Conservation (phyloP, 2,329 filamentous ascomycete species). For the Curvularia eragrostidis region DNA sequence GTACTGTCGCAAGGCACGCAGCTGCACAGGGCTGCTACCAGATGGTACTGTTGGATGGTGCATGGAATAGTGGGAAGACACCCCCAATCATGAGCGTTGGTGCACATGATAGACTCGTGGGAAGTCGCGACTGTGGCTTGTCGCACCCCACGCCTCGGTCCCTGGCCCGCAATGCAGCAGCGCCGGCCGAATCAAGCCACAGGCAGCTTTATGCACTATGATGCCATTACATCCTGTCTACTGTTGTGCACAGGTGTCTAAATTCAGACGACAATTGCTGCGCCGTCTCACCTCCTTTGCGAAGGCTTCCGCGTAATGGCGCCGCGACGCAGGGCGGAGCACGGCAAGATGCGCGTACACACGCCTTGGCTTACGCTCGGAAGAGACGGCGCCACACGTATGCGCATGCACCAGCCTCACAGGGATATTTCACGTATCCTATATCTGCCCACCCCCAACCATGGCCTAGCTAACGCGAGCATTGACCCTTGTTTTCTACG, state of each 20-base stretch:
- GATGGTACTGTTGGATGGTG: neutral
- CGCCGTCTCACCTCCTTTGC: slow-evolving; percentile 26
- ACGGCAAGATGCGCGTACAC: slow-evolving; percentile 25
- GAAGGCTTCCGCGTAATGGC: slow-evolving; percentile 42
- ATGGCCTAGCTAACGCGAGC: slow-evolving; percentile 19
- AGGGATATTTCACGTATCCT: slow-evolving; percentile 29
- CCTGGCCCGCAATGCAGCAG: slow-evolving; percentile 22
- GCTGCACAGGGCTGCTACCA: neutral
- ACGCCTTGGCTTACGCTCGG: slow-evolving; percentile 31
- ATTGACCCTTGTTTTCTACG: slow-evolving; percentile 8
- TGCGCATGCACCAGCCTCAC: slow-evolving; percentile 42
- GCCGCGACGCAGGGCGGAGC: slow-evolving; percentile 42
- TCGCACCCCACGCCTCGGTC: slow-evolving; percentile 34
- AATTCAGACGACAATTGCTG: neutral
- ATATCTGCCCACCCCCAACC: slow-evolving; percentile 24
- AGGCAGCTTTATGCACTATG: slow-evolving; percentile 27
- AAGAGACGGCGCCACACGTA: slow-evolving; percentile 36
- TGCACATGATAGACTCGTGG: neutral
- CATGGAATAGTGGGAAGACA: neutral
- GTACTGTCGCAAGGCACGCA: slow-evolving; percentile 22
- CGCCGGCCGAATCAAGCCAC: slow-evolving; percentile 17
- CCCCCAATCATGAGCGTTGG: neutral
- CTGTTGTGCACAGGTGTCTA: slow-evolving; percentile 1
- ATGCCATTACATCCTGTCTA: slow-evolving; percentile 6
- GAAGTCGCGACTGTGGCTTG: slow-evolving; percentile 34